These are phyloP conservation scores for Phytophthora brassicae DNA, from an alignment of 352 stramenopile species.

Conservation along the genomic window DNA sequence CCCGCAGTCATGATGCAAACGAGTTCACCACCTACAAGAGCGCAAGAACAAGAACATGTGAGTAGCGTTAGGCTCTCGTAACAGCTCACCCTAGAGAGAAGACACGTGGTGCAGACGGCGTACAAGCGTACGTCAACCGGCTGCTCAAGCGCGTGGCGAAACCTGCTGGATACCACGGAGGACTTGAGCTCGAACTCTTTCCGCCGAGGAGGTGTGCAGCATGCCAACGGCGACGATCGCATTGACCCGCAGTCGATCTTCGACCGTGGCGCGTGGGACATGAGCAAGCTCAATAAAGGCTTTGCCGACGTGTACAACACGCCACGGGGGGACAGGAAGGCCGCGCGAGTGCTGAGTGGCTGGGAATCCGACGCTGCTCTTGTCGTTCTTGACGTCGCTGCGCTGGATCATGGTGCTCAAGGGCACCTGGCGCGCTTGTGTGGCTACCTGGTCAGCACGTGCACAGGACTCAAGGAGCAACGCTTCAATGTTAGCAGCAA, in stretches of 20 bases:
- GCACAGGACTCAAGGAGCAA: neutral
- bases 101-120: neutral
- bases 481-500: neutral
- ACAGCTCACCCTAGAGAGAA: neutral
- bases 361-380: no score
- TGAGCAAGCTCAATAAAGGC: neutral
- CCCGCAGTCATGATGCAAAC: no score
- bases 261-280: neutral
- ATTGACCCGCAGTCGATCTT: slow-evolving; percentile 22
- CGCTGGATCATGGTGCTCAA: no score
- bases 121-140: no score
- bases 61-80: no score
- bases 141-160: slow-evolving; percentile 13
- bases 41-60: no score
- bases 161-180: no score
- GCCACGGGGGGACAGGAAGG: neutral
- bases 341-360: no score
- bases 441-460: no score
- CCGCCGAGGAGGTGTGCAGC: slow-evolving; percentile 21
- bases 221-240: slow-evolving; percentile 24
- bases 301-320: neutral
- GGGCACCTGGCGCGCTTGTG: no score
- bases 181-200: slow-evolving; percentile 32
- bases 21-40: no score
- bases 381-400: neutral